Base-by-base conservation (phyloP, 192 early-diverging fungal genomes). In the Podila verticillata region DNA sequence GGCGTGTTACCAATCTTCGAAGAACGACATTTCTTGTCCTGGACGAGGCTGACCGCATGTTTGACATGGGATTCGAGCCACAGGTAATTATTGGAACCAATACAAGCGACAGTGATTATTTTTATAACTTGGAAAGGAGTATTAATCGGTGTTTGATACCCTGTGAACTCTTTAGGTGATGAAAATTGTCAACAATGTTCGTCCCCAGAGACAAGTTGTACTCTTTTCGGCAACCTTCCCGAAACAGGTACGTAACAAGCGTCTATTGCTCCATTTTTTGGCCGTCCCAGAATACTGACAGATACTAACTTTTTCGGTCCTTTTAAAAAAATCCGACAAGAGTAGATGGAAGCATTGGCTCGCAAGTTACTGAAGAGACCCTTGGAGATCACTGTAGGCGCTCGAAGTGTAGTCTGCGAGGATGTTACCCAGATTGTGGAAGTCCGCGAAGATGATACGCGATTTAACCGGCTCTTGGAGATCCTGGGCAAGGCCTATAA, bases 11-110 rank as follows among this genome's bases (percentile, higher is more conserved):
- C 54, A 96, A 95, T 75, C 84, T 97, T 74, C 85, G 87, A 56
- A 86, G 95, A 61, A 94, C 97, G 47, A 98, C 97, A 1, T 97
- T 97, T 79, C 74, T 98, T 84, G 96, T 99, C 7, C 89, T 99
- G 57, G 98, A 99, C 83, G 98, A 97, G 84, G 96, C 96, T 4
- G 95, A 93, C 82, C 90, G 95, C 71, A 98, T 99, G 97, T 98
- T 99, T 86, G 97, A 98, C 82, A 95, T 98, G 93, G 98, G 97
- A 15, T 99, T 99, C 74, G 97, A 97, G 81, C 96, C 95, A 32
- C 96, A 98, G 81, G 87, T 87, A 82, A 26, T n/a, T 34, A 29
- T 47, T 22, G 15, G 20, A 17, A 13, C 31, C 12, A 28, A 39
- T 56, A 61, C 24, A 32, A 61, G 59, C 9, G 13, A 59, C 26